phyloP scores from a whole-genome alignment of 1,139 yeast genomes.

The Hemisphaericaspora lyxosophila region DNA sequence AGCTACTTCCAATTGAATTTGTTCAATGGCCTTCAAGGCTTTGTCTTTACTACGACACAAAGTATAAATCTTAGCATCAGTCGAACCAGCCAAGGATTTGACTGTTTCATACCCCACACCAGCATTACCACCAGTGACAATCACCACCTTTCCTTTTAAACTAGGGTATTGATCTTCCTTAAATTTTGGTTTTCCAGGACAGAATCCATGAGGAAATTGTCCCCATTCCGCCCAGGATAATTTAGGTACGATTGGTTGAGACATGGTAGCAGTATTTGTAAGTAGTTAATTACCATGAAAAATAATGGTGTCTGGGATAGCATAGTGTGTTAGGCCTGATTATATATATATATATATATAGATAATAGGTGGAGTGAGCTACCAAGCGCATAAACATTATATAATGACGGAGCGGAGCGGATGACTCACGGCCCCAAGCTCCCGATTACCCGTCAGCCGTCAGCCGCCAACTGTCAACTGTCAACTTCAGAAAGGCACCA shows the following conservation, averaged over 20 bases:
- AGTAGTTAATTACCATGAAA: too few species aligned
- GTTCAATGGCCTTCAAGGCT: conserved; percentile 7
- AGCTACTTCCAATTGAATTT: conserved; percentile 9
- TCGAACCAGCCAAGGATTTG: conserved; percentile 30
- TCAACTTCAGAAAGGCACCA: too few species aligned
- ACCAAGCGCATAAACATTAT: too few species aligned
- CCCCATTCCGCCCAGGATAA: conserved; percentile 8
- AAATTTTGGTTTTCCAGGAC: conserved; percentile 10
- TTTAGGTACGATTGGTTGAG: conserved; percentile 7
- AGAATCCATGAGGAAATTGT: conserved; percentile 10
- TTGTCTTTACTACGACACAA: conserved; percentile 7
- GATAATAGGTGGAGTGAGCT: too few species aligned
- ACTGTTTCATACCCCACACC: conserved; percentile 25
- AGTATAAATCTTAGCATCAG: conserved; percentile 30
- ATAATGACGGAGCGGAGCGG: too few species aligned
- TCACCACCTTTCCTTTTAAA: conserved; percentile 9
- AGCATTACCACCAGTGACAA: conserved; percentile 12
- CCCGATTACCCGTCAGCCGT: too few species aligned
- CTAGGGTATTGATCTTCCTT: conserved; percentile 10
- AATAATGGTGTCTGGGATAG: too few species aligned
- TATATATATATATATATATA: too few species aligned
- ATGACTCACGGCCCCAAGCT: too few species aligned
- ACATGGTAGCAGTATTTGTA: too few species aligned
- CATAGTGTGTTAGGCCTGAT: too few species aligned
- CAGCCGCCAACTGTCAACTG: too few species aligned